phyloP scores from a whole-genome alignment of 2,329 filamentous ascomycete species.

The Aspergillus sp. region DNA sequence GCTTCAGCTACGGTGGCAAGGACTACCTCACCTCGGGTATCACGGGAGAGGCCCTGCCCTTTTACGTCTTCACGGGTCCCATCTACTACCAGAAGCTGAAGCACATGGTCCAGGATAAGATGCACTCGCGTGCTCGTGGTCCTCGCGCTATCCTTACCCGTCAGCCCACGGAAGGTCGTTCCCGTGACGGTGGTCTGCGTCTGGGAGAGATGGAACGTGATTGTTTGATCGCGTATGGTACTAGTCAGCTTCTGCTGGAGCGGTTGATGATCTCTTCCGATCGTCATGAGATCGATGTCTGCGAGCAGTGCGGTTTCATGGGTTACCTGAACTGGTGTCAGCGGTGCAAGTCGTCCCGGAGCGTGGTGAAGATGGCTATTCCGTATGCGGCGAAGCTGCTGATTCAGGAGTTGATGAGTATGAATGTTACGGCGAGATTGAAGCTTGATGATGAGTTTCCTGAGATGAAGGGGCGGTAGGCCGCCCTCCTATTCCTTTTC shows the following conservation, averaged over 20 bases:
- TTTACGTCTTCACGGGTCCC: conserved; percentile 96
- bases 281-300: conserved; percentile 87
- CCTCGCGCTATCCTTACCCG: conserved; percentile 89
- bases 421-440: conserved; percentile 95
- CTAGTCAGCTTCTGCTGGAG: conserved; percentile 87
- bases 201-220: conserved; percentile 99
- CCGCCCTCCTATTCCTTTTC: background rate
- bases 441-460: conserved; percentile 95
- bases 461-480: conserved; percentile 40
- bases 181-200: conserved; percentile 85
- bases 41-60: conserved; percentile 88
- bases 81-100: conserved; percentile 99
- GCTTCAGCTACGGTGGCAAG: conserved; percentile 96
- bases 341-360: conserved; percentile 80
- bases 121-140: conserved; percentile 92
- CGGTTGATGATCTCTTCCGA: conserved; percentile 93
- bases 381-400: conserved; percentile 96
- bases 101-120: conserved; percentile 99
- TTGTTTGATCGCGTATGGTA: conserved; percentile 95
- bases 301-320: conserved; percentile 91
- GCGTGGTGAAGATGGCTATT: conserved; percentile 91
- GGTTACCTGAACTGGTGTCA: conserved; percentile 95
- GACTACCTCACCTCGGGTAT: conserved; percentile 95
- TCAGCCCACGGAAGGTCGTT: conserved; percentile 94
- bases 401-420: conserved; percentile 93